Conservation (phyloP, 176 grass and related monocot species). For the Eleusine coracana region DNA sequence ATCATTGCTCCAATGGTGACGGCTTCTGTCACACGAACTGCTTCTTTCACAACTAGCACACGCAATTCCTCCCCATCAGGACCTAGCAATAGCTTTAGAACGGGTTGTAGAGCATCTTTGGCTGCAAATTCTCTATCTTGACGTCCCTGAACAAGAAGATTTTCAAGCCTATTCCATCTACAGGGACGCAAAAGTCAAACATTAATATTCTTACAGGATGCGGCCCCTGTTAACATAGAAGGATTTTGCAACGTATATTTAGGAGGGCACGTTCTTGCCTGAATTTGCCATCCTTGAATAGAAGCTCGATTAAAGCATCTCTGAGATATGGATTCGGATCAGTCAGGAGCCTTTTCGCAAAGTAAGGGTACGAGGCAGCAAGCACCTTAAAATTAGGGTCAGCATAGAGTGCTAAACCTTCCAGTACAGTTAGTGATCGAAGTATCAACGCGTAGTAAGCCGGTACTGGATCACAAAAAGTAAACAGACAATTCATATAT, state of each 20-base stretch:
- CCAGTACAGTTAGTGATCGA: constrained; percentile 91
- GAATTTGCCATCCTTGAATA: constrained; percentile 99
- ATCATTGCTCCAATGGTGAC: constrained; percentile 70
- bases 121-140: constrained; percentile 90
- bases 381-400: constrained; percentile 99
- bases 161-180: constrained; percentile 99
- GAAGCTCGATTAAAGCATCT: constrained; percentile 93
- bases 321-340: constrained; percentile 99
- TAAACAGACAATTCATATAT: constrained; percentile 41
- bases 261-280: constrained; percentile 56
- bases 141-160: constrained; percentile 93
- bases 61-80: constrained; percentile 83
- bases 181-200: constrained; percentile 37
- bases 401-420: constrained; percentile 94
- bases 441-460: constrained; percentile 95
- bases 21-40: constrained; percentile 85
- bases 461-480: constrained; percentile 62
- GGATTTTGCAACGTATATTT: constrained; percentile 31
- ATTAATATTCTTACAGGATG: neutral
- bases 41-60: constrained; percentile 85
- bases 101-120: constrained; percentile 93
- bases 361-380: constrained; percentile 97
- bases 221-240: neutral
- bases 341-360: constrained; percentile 95
- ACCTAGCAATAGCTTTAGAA: constrained; percentile 82